Evolutionary conservation across 495 filamentous ascomycete genomes (phyloP).

Genomic region (Rhypophila decipiens): DNA sequence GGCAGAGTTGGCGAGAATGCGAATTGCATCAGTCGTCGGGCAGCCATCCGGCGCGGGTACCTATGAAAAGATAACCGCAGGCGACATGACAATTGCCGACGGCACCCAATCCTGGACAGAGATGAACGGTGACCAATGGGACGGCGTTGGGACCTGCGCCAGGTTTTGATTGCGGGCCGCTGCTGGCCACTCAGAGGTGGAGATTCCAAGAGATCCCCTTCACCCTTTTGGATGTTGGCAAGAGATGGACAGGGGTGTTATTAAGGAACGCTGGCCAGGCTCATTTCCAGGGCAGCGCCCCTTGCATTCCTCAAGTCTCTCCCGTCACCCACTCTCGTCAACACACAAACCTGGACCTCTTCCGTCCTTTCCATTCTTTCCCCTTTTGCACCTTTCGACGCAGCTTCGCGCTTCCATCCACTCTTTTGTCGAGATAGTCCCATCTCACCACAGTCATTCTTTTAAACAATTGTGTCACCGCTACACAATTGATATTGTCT

Average conservation of each 20-base stretch:
- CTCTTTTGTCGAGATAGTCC: conserved; percentile 29
- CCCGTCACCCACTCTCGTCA: neutral
- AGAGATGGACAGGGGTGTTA: conserved; percentile 18
- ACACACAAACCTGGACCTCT: neutral
- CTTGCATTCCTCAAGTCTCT: too few species aligned
- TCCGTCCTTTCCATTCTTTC: conserved; percentile 7
- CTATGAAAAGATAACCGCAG: neutral
- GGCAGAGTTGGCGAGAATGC: conserved; percentile 1
- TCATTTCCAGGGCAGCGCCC: conserved; percentile 20
- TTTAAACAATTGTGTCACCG: conserved; percentile 16
- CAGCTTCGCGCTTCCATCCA: conserved; percentile 23
- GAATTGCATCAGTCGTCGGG: neutral
- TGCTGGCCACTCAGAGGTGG: conserved; percentile 11
- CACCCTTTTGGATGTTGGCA: too few species aligned
- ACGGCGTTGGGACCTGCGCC: conserved; percentile 18
- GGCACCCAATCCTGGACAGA: neutral
- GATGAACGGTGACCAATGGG: conserved; percentile 19
- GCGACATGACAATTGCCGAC: conserved; percentile 4
- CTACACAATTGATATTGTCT: conserved; percentile 9
- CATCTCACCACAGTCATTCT: conserved; percentile 25
- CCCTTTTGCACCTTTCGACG: conserved; percentile 8
- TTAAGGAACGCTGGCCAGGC: conserved; percentile 9
- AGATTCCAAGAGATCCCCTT: conserved; percentile 8
- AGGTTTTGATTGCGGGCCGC: conserved; percentile 10
- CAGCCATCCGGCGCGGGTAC: neutral